Percentiles rank a stretch among this genome's conserved stretches.
Conservation (phyloP, 345 rosid genomes). For the Eucalyptus paniculata region DNA sequence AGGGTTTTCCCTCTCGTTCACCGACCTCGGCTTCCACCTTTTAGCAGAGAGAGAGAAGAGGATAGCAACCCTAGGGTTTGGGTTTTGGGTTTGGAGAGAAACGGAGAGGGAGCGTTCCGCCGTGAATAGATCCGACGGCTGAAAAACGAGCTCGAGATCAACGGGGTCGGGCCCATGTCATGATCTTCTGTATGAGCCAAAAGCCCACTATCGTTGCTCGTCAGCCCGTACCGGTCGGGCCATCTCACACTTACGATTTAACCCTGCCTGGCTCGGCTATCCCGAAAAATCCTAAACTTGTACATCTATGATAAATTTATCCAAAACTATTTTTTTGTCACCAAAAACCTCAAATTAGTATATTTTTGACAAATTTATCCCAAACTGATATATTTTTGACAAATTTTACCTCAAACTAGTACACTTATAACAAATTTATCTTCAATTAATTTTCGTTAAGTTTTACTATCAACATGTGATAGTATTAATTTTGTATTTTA, state of each 20-base stretch:
- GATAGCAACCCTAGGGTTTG: background rate
- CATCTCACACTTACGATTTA: background rate
- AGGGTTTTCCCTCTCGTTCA: background rate
- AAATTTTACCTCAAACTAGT: fast-evolving
- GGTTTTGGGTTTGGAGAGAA: background rate
- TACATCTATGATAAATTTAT: fast-evolving
- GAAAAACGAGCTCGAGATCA: background rate
- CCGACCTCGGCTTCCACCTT: background rate
- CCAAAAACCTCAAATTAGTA: fast-evolving
- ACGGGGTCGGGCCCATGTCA: background rate
- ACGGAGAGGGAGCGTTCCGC: background rate
- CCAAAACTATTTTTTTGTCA: fast-evolving
- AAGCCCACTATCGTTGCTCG: background rate
- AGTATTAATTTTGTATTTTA: too few species aligned
- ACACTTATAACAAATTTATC: fast-evolving
- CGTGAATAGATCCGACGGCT: background rate
- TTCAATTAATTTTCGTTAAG: too few species aligned
- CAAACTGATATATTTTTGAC: fast-evolving
- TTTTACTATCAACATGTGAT: too few species aligned
- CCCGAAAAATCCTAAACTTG: fast-evolving
- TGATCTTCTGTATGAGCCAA: background rate
- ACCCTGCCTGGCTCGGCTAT: too few species aligned
- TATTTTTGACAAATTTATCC: fast-evolving
- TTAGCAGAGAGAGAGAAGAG: background rate
- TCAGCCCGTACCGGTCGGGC: background rate